Evolutionary conservation across 2,329 filamentous ascomycete species (phyloP).

Genomic region (Venturia nashicola): DNA sequence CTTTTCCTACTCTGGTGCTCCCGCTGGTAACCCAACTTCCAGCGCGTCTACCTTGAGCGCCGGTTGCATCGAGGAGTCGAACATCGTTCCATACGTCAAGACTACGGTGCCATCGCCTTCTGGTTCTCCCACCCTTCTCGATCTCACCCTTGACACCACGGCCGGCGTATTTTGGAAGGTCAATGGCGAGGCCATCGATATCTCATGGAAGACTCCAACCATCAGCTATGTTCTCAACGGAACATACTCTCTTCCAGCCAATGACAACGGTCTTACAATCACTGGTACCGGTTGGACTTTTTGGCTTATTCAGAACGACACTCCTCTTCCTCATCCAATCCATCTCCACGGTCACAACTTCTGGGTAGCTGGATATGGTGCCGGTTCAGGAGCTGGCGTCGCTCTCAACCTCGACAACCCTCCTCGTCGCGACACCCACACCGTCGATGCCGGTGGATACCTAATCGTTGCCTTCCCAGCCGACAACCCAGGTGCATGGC

Average conservation of each 20-base stretch:
- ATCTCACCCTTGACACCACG: conserved; percentile 15
- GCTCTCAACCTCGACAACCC: conserved; percentile 20
- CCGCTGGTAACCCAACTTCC: conserved; percentile 8
- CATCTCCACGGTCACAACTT: conserved; percentile 12
- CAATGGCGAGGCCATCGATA: conserved; percentile 9
- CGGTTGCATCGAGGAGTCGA: conserved; percentile 7
- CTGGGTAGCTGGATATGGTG: conserved; percentile 8
- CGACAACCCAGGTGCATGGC: conserved; percentile 37
- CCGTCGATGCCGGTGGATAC: conserved; percentile 22
- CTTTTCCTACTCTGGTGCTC: conserved; percentile 4
- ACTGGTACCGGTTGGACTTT: conserved; percentile 10
- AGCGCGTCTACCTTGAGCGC: neutral
- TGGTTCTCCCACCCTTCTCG: conserved; percentile 2
- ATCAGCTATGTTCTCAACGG: conserved; percentile 10
- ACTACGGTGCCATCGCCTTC: conserved; percentile 6
- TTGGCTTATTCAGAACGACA: conserved; percentile 10
- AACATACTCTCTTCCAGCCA: conserved; percentile 9
- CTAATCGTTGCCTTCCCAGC: conserved; percentile 40
- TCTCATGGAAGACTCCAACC: conserved; percentile 10
- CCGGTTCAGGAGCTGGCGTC: conserved; percentile 4
- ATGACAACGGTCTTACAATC: conserved; percentile 9
- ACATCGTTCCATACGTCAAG: neutral
- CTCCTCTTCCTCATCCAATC: conserved; percentile 10
- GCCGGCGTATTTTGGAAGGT: conserved; percentile 16
- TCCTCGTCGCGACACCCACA: conserved; percentile 20